Evolutionary conservation across 805 yeast genomes (phyloP).

Genomic region (Jamesozyma hellenica): DNA sequence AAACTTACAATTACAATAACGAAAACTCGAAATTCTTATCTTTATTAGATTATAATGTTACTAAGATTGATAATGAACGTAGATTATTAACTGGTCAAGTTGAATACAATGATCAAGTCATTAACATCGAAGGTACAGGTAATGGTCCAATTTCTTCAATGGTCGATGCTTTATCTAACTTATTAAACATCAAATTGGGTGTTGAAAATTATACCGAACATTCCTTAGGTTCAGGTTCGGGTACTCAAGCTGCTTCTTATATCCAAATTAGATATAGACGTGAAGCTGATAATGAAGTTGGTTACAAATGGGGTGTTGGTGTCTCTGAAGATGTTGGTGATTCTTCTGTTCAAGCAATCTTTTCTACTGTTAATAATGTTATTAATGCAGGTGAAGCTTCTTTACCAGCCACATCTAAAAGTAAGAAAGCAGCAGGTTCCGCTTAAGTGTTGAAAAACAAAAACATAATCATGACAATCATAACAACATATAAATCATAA

Average conservation of each 20-base stretch:
- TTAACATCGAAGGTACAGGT: constrained; percentile 48
- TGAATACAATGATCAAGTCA: constrained; percentile 34
- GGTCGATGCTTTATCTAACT: constrained; percentile 45
- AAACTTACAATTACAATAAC: constrained; percentile 44
- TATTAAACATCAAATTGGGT: constrained; percentile 41
- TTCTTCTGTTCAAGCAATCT: constrained; percentile 61
- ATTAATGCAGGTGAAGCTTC: constrained; percentile 24
- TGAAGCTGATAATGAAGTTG: constrained; percentile 8
- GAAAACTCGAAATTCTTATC: constrained; percentile 24
- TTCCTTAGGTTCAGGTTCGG: constrained; percentile 64
- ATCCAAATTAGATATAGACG: constrained; percentile 26
- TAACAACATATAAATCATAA: no score
- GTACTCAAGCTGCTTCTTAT: constrained; percentile 69
- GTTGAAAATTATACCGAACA: constrained; percentile 71
- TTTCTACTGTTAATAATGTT: constrained; percentile 48
- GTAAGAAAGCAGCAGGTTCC: constrained; percentile 2
- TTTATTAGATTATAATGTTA: constrained; percentile 40
- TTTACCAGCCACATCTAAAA: constrained; percentile 10
- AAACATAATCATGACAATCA: no score
- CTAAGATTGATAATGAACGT: constrained; percentile 23
- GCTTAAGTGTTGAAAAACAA: background rate
- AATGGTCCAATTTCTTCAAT: constrained; percentile 80
- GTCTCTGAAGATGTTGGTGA: constrained; percentile 74
- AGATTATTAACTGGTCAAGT: constrained; percentile 37
- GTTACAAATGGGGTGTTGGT: constrained; percentile 76